phyloP scores from a whole-genome alignment of 768 basidiomycete species.

The Favolaschia claudopus region DNA sequence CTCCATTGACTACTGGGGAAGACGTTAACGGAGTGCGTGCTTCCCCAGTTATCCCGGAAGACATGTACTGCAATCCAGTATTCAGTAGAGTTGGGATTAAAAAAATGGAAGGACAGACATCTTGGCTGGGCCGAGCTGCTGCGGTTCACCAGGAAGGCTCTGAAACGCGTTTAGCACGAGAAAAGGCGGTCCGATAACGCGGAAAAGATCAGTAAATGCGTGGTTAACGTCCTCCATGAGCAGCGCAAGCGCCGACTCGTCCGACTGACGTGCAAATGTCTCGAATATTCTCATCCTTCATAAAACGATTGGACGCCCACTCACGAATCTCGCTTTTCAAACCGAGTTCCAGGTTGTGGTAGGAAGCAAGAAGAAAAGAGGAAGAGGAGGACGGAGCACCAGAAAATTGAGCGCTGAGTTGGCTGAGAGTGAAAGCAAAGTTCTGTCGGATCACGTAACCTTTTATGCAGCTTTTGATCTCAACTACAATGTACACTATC shows the following conservation, averaged over 20 bases:
- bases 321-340: slow-evolving; percentile 5
- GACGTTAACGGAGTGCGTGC: slow-evolving; percentile 40
- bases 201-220: slow-evolving; percentile 51
- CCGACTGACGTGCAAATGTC: slow-evolving; percentile 74
- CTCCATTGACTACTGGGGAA: slow-evolving; percentile 46
- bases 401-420: too few relatives aligned
- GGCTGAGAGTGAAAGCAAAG: too few relatives aligned
- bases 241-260: slow-evolving; percentile 39
- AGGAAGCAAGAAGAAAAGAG: too few relatives aligned
- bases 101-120: slow-evolving; percentile 9
- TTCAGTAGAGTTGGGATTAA: slow-evolving; percentile 6
- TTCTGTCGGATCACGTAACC: too few relatives aligned
- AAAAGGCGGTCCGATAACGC: not conserved
- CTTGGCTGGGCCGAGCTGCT: slow-evolving; percentile 3
- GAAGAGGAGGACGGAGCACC: too few relatives aligned
- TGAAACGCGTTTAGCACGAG: too few relatives aligned
- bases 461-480: too few relatives aligned
- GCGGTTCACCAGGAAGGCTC: too few relatives aligned
- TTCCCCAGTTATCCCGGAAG: slow-evolving; percentile 35
- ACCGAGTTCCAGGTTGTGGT: too few relatives aligned
- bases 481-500: too few relatives aligned
- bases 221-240: slow-evolving; percentile 47
- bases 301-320: slow-evolving; percentile 7
- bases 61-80: slow-evolving; percentile 34
- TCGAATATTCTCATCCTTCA: slow-evolving; percentile 41